Conservation (phyloP, 768 basidiomycete species). For the Hortiboletus flavorubellus region DNA sequence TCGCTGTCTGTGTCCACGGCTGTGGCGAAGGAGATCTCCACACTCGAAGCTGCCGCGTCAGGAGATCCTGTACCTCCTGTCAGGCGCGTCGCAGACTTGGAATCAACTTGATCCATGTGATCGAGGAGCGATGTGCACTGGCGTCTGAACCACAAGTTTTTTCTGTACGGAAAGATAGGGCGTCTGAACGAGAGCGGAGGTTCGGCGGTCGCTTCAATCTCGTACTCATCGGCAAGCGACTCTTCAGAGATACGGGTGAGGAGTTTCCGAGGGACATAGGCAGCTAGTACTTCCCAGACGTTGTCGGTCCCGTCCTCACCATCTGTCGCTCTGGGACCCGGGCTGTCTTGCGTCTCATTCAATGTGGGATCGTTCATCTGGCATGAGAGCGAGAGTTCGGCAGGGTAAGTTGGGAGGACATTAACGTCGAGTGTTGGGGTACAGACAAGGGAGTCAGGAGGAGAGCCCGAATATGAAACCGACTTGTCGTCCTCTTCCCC, state of each 20-base stretch:
- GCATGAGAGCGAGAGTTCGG: background rate
- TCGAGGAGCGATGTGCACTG: background rate
- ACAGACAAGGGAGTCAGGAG: background rate
- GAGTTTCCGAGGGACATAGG: background rate
- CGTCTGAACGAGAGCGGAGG: slow-evolving; percentile 2
- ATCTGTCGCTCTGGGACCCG: background rate
- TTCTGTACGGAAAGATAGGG: background rate
- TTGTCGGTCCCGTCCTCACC: background rate
- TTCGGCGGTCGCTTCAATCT: background rate
- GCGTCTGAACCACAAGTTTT: background rate
- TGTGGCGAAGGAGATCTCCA: background rate
- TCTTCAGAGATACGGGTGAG: slow-evolving; percentile 10
- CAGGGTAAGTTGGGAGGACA: background rate
- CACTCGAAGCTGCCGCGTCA: background rate
- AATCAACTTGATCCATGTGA: background rate
- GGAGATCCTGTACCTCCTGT: background rate
- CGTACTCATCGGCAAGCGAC: slow-evolving; percentile 1
- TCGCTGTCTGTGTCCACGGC: background rate
- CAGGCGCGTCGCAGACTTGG: background rate
- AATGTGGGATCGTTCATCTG: background rate
- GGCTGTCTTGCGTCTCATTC: background rate
- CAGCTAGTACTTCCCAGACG: slow-evolving; percentile 1
- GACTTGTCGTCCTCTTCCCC: background rate
- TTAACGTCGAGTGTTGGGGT: background rate
- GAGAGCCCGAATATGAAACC: background rate